phyloP scores from a whole-genome alignment of 805 yeast species.

The Ogataea ramenticola region DNA sequence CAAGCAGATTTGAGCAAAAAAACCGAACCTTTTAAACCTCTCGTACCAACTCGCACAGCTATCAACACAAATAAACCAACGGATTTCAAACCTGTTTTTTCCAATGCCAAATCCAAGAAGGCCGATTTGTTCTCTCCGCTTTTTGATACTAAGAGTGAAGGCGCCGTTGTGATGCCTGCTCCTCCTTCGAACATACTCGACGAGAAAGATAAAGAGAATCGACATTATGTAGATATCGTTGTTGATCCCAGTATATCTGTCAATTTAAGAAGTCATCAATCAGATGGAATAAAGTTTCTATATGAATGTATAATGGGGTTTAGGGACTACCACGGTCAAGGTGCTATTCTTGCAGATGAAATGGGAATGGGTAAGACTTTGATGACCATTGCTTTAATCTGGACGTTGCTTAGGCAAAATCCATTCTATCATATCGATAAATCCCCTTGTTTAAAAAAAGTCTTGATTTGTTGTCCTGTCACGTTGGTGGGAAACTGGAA shows the following conservation, averaged over 20 bases:
- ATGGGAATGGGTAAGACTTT: conserved; percentile 89
- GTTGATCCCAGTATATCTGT: conserved; percentile 52
- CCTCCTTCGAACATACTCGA: conserved; percentile 8
- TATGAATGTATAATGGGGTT: conserved; percentile 79
- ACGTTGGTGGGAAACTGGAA: conserved; percentile 85
- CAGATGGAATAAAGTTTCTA: conserved; percentile 74
- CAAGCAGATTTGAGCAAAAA: background rate
- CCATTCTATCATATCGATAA: conserved; percentile 32
- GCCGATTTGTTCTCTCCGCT: conserved; percentile 21
- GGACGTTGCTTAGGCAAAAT: conserved; percentile 72
- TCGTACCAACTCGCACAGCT: conserved; percentile 10
- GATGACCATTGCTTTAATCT: conserved; percentile 73
- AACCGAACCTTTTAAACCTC: conserved; percentile 5
- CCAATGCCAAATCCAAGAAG: background rate
- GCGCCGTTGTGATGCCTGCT: conserved; percentile 37
- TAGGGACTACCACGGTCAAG: conserved; percentile 41
- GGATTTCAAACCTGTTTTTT: background rate
- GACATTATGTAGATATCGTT: conserved; percentile 32
- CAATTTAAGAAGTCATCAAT: conserved; percentile 74
- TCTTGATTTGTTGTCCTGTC: conserved; percentile 85
- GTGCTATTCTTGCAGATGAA: conserved; percentile 90
- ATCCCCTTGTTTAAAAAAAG: conserved; percentile 41
- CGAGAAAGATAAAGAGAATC: conserved; percentile 14
- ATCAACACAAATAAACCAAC: conserved; percentile 5
- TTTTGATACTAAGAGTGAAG: conserved; percentile 28